Evolutionary conservation across 371 early-diverging fungal species (phyloP), one percentile per base, ranked within the genome.

Genomic region (Actinomortierella wolfii): DNA sequence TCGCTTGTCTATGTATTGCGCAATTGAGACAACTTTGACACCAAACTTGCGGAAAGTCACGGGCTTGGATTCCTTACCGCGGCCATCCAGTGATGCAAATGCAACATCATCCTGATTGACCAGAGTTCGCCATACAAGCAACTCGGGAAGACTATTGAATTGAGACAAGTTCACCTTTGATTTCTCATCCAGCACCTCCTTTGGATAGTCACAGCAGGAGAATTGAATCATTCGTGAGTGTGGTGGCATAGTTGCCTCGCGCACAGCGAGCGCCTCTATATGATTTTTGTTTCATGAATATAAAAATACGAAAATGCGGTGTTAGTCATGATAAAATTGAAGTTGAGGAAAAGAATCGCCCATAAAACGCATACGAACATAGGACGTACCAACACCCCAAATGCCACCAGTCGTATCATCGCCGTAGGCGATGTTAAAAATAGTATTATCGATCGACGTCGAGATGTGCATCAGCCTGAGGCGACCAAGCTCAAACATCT

Each of bases 1-100:
- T 77, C 89, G 56, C 47, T 80, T 77, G 42, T 81, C 70, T 39
- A 94, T 74, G 39, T 83, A 81, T 21, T 82, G 69, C 1, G 93
- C 92, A 1, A 87, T 77, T 0, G 84, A 79, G 1, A 89, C 87
- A 25, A 92, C 83, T 60, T 87, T 90, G 29, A 64, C 69, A 43
- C 86, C 84, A 54, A 93, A 76, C 75, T 94, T 93, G 6, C 80
- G 73, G 81, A 87, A 94, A 0, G 88, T 79, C 15, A 91, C 61
- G 0, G 83, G 65, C 62, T 90, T 92, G 43, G 81, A 77, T 42
- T 86, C 87, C 17, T 83, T 79, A 11, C 84, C 90, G 2, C 78
- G 76, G 51, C 59, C 61, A 52, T 93, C 89, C 14, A 92, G 74
- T 3, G 76, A 63, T 3, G 81, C 80, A 67, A 83, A 91, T 0